Evolutionary conservation across 345 rosid genomes (phyloP), one percentile per base, ranked within the genome.

Genomic region (Geranium brycei): DNA sequence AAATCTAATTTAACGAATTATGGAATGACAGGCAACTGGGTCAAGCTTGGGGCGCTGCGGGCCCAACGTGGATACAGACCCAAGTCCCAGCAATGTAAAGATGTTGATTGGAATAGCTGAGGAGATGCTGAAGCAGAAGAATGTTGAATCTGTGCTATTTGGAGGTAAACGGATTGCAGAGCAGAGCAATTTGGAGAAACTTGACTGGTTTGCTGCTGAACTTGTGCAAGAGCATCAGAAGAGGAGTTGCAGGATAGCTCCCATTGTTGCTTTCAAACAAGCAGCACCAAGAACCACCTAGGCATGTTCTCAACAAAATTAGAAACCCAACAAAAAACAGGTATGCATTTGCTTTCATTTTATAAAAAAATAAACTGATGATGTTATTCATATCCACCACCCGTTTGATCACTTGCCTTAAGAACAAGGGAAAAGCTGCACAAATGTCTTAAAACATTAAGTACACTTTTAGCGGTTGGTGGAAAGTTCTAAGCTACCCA

Each of bases 111-210:
- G 79, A 19, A 67, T 79, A 62, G 97, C 92, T 19, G 99, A 88
- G 70, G 90, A 83, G 64, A 88, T 88, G 99, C 67, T 93, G 80
- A 93, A 86, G 79, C 95, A 90, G 79, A 93, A 90, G 71, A 93
- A 90, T 63, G 95, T 93, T 0, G 99, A 93, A 72, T 93, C 99
- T 0, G 95, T 93, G 28, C 79, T 93, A 62, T 93, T 90, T 58
- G 96, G 91, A 19, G 99, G 97, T 23, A 88, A 93, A 68, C 85
- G 83, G 72, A 79, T 90, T 17, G 79, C 81, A 15, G 95, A 85
- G 59, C 78, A 80, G 57, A 88, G 81, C 74, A 93, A 90, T 70
- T 80, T 71, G 28, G 97, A 90, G 82, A 93, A 86, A 67, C 84
- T 93, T 0, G 99, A 93, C 55, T 86, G 91, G 95, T 80, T 93